Percentiles rank a stretch among this genome's conserved stretches.
phyloP scores from a whole-genome alignment of 345 rosid species.

The Noccaea caerulescens region DNA sequence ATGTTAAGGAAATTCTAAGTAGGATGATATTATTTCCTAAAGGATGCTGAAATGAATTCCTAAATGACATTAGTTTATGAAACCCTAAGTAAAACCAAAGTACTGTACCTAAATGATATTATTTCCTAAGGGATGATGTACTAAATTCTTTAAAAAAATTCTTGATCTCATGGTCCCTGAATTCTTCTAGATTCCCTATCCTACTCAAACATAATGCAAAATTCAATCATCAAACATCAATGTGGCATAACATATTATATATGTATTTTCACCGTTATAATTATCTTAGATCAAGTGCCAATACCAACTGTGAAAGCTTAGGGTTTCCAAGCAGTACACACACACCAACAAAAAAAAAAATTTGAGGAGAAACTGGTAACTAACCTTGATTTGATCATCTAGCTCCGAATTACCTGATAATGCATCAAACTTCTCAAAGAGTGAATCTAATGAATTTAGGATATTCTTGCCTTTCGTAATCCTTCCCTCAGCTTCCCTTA shows the following conservation, averaged over 20 bases:
- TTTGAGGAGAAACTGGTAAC: neutral
- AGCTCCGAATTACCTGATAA: slow-evolving; percentile 60
- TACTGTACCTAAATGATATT: neutral
- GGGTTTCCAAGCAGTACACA: neutral
- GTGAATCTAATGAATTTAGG: neutral
- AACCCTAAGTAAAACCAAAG: too few relatives aligned
- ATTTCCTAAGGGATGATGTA: too few relatives aligned
- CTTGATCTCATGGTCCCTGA: neutral
- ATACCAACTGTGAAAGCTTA: neutral
- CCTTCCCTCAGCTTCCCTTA: neutral
- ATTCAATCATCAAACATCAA: neutral
- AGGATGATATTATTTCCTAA: too few relatives aligned
- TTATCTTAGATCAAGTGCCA: neutral
- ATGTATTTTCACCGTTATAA: neutral
- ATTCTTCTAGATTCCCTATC: neutral
- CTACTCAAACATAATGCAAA: neutral
- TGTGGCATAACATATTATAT: neutral
- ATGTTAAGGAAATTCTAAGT: too few relatives aligned
- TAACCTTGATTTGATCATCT: slow-evolving; percentile 68
- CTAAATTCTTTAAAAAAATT: too few relatives aligned
- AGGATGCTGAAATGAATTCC: too few relatives aligned
- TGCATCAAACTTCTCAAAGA: slow-evolving; percentile 51
- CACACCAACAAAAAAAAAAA: neutral
- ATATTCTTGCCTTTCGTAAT: neutral
- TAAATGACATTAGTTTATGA: too few relatives aligned